Base-by-base conservation (phyloP, 2,329 filamentous ascomycete genomes). In the Monosporascus sp. region DNA sequence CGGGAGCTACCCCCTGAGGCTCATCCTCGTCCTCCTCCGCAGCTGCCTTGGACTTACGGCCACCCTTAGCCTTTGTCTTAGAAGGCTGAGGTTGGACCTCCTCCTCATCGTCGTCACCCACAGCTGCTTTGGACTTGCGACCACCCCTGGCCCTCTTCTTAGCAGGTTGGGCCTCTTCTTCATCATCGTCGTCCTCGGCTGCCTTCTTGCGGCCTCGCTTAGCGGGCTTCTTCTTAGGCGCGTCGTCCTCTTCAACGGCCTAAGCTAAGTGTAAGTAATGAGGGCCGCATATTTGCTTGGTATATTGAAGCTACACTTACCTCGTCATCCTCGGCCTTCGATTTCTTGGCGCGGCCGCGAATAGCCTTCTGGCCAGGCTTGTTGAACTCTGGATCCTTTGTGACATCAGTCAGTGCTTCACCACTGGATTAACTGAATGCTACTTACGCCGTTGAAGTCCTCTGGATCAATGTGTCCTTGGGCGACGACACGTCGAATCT, bases 371-470 rank as follows among this genome's bases (percentile, higher is more conserved):
- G 75, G 17, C 88, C 88, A 3, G 82, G 85, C 20, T 80, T 77
- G 67, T 94, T 95, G 72, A 83, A 81, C 65, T 88, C 87, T 3
- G 82, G 75, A 60, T 95, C 89, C 89, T 94, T 60, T 44, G 6
- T 14, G 37, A 9, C 5, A 49, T 49, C 37, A 26, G 53, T 55
- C 26, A 52, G 37, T 52, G 24, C 22, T 15, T 31, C 7, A n/a
- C 31, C 8, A 28, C 24, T 18, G 17, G 20, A 8, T 46, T 17
- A 7, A 3, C 17, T 31, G 24, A 17, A 17, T 24, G 62, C 24
- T 35, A 76, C 88, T 73, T 79, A 96, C 91, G 14, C 91, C 91
- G 37, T 87, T 93, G 84, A 91, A 97, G 62, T 97, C 93, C 50
- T 89, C 86, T 43, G 90, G 79, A 60, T 88, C 87, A 62, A 97